Conservation (phyloP, 2,329 filamentous ascomycete species). For the Xylaria hypoxylon region DNA sequence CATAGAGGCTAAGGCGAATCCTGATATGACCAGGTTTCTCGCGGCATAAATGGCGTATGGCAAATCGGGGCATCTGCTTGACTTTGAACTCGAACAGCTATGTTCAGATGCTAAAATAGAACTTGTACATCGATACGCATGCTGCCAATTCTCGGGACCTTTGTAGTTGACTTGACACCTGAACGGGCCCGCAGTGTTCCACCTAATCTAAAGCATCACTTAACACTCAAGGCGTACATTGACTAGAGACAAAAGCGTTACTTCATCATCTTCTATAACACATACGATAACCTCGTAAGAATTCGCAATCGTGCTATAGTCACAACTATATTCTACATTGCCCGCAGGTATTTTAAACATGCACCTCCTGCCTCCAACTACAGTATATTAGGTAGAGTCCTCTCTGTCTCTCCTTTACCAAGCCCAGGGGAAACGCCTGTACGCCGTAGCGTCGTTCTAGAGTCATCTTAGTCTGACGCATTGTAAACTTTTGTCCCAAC, state of each 20-base stretch:
- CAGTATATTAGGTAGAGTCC: conserved; percentile 16
- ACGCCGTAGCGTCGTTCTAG: conserved; percentile 29
- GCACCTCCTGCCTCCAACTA: conserved; percentile 3
- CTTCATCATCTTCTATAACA: neutral
- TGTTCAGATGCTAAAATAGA: neutral
- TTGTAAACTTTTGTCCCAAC: neutral
- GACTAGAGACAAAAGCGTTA: neutral
- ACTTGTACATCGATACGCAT: neutral
- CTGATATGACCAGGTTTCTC: neutral
- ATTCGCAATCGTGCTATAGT: neutral
- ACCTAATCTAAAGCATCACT: neutral
- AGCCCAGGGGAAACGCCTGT: conserved; percentile 32
- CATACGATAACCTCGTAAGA: neutral
- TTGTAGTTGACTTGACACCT: neutral
- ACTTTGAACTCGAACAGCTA: neutral
- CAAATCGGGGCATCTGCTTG: neutral
- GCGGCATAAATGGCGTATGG: neutral
- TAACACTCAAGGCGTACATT: neutral
- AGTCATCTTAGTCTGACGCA: neutral
- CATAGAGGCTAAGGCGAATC: conserved; percentile 4
- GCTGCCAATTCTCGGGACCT: neutral
- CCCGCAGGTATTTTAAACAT: neutral
- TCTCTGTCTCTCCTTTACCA: conserved; percentile 5
- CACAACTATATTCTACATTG: conserved; percentile 3
- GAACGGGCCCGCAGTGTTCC: neutral